Evolutionary conservation across 2,329 filamentous ascomycete species (phyloP), one percentile per base, ranked within the genome.

Genomic region (Zarea fungicola): DNA sequence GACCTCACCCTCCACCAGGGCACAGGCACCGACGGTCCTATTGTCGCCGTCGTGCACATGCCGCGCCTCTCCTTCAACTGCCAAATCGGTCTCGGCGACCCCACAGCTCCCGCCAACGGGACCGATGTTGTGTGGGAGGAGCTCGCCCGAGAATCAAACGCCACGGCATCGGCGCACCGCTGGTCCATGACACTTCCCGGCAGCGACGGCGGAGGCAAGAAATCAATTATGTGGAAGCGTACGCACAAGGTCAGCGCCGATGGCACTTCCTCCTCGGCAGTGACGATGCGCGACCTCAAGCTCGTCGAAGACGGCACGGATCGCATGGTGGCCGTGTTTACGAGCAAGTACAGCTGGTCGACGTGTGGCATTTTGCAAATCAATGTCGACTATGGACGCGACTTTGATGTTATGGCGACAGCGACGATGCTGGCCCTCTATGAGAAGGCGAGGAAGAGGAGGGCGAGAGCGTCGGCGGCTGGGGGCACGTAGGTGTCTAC

Each of bases 11-110:
- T 44, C 19, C 42, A 44, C 42, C 29, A 28, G 21, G 42, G 42
- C 42, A 3, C 29, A 19, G 19, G 16, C 42, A 10, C 29, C 7
- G 9, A 6, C 42, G 29, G 21, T 31, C 39, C 50, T 21, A 31
- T 54, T 34, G 23, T 50, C 36, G 50, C 50, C 19, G 44, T 50
- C 21, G 44, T 19, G 23, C 44, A 50, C 40, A 23, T 48, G 16
- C 35, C 52, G 18, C 25, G 21, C 25, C 28, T 52, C 18, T 41
- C 41, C 16, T 19, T 8, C 5, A 11, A 37, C 14, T 48, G 40
- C 50, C 37, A 42, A 21, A 41, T 54, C 14, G 45, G 47, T 25
- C 32, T 54, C 14, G 52, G 46, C 42, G 37, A 48, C 23, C 35
- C 46, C 13, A 7, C 4, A 19, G 32, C 41, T 4, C 14, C 41